phyloP scores from a whole-genome alignment of 768 basidiomycete genomes.

The Astraeus odoratus region DNA sequence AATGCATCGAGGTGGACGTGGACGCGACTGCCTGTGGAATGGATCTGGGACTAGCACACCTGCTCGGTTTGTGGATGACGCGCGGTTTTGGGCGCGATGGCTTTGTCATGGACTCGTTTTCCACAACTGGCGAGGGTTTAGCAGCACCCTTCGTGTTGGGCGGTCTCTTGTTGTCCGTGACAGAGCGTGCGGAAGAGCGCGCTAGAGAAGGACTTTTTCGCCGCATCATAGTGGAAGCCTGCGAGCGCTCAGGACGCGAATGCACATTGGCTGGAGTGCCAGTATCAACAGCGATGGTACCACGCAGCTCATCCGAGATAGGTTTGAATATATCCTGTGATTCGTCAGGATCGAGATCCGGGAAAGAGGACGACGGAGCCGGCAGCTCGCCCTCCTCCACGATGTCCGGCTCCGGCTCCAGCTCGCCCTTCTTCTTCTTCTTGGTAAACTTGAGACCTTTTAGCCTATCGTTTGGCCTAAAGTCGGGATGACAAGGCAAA shows the following conservation, averaged over 20 bases:
- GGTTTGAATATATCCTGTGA: constrained; percentile 20
- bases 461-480: constrained; percentile 10
- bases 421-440: constrained; percentile 19
- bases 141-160: constrained; percentile 3
- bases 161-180: neutral
- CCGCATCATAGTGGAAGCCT: constrained; percentile 7
- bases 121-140: neutral
- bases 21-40: constrained; percentile 11
- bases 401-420: neutral
- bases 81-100: constrained; percentile 14
- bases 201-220: neutral
- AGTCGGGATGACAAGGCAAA: constrained; percentile 19
- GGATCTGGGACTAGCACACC: constrained; percentile 10
- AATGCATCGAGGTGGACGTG: neutral
- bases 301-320: constrained; percentile 13
- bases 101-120: neutral
- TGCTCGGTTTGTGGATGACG: constrained; percentile 1
- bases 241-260: no score
- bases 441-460: constrained; percentile 31
- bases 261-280: neutral
- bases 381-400: neutral
- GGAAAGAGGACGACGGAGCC: constrained; percentile 17
- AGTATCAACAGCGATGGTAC: constrained; percentile 1
- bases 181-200: neutral
- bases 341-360: constrained; percentile 1